Evolutionary conservation across 176 grass and related monocot species (phyloP).

Genomic region (Carex littledalei): DNA sequence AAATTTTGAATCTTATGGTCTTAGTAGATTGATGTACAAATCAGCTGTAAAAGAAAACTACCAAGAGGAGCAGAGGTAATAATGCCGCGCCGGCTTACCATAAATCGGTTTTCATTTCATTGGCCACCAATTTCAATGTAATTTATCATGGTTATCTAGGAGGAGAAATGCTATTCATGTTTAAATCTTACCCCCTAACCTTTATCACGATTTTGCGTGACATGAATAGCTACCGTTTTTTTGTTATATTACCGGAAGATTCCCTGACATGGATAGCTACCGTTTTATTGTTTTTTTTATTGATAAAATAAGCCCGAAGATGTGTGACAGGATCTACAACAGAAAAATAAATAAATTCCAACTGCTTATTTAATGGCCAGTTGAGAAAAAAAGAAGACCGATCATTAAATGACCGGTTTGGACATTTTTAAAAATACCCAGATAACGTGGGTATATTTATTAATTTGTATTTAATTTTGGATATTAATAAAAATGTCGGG

Average conservation of each 20-base stretch:
- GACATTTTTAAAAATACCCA: no score
- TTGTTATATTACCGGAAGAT: conserved; percentile 8
- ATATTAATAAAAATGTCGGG: no score
- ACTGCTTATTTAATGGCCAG: no score
- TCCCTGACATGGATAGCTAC: neutral
- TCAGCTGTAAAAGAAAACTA: neutral
- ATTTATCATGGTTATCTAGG: neutral
- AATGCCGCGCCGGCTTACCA: neutral
- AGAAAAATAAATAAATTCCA: no score
- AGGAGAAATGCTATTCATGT: neutral
- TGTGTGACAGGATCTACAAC: no score
- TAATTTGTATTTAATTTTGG: no score
- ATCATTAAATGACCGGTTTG: no score
- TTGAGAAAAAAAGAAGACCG: no score
- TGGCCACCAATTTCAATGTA: conserved; percentile 9
- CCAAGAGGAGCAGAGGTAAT: neutral
- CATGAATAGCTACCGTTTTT: neutral
- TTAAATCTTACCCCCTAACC: neutral
- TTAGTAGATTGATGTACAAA: conserved; percentile 12
- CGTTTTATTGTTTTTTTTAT: neutral
- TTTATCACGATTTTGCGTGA: no score
- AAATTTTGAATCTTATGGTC: neutral
- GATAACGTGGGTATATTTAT: no score
- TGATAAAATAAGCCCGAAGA: no score
- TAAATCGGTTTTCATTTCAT: conserved; percentile 21